Base-by-base conservation (phyloP, 257 asterid species). In the Fraxinus excelsior region DNA sequence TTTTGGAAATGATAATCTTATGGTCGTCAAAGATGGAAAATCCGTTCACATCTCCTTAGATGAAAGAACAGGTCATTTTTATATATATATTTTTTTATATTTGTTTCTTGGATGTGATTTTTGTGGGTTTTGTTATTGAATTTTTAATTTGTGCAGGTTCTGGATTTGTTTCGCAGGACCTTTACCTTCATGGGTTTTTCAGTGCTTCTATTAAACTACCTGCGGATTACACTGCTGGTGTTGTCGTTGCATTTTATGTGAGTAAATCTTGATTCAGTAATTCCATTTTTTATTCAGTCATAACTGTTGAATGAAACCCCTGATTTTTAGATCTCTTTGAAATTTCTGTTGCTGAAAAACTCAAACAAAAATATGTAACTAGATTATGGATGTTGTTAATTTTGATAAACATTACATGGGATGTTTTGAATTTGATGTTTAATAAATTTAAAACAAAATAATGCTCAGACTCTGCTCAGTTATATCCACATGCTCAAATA, bases 201-300 rank as follows among this genome's bases (percentile, higher is more conserved):
- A 93, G 97, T 84, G 98, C 97, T 80, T 89, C 98, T 19, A 83
- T 93, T 31, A 93, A 93, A 83, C 94, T 93, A 14, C 98, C 98
- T 78, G 83, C 97, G 14, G 98, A 90, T 87, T 93, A 91, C 77
- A 93, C 97, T 44, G 97, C 98, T 77, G 98, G 98, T 12, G 98
- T 93, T 71, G 98, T 93, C n/a, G 98, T 93, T 72, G 97, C 98
- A 13, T 93, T 93, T 76, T 93, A 93, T 87, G 98, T 93, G 71
- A 90, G 98, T 87, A 42, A n/a, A 18, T 67, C 23, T 32, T 46
- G 60, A 37, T 8, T 71, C 70, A 21, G 14, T 58, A 58, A 58
- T 58, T 58, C 16, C 5, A n/a, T 58, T 58, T 56, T 58, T 26
- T 12, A 62, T 4, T 62, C 34, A 26, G 16, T 62, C 29, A 23